Evolutionary conservation across 768 basidiomycete genomes (phyloP), one percentile per base, ranked within the genome.

Genomic region (Tulasnella sp.): DNA sequence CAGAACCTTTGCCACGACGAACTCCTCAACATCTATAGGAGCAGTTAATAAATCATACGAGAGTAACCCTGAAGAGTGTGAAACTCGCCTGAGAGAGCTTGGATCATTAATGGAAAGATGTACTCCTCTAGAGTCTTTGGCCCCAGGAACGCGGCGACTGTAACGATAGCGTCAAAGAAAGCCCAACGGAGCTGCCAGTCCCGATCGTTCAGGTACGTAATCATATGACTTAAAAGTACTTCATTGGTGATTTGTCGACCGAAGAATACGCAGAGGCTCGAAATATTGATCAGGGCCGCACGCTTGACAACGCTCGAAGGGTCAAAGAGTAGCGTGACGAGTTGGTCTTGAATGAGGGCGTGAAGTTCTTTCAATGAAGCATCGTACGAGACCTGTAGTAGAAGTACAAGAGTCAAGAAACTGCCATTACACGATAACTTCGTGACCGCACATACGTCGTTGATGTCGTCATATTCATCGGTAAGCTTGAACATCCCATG

Each of bases 121-220:
- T 98, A 99, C 80, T 98, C 96, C 81, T 99, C 97, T 79, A 99
- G 81, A 79, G 94, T 96, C 76, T 91, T 85, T 38, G 93, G 91
- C 0, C 96, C 96, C 3, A 96, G 94, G 83, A 94, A 97, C 0
- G 93, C 93, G 6, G 96, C 96, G 0, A 99, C 95, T 78, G 94
- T 96, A 25, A 98, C 94, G 37, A 97, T 94, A 77, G 93, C 93
- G 81, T 97, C 96, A 80, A 98, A 97, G 83, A 99, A 99, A 0
- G 93, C 93, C 80, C 90, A 89, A 1, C 97, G 88, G 72, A 99
- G 83, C 19, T 92, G 83, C 97, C 97, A 99, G 82, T 98, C 96
- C 22, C 93, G 86, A 80, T 97, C 94, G 80, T 97, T 95, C 64
- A 92, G 85, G 80, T 92, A 92, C 34, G 92, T 88, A 85, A 96